A percentile compares a stretch with the other conserved stretches of the same genome.
Evolutionary conservation across 352 stramenopile genomes (phyloP).

Genomic region (Globisporangium irregulare): DNA sequence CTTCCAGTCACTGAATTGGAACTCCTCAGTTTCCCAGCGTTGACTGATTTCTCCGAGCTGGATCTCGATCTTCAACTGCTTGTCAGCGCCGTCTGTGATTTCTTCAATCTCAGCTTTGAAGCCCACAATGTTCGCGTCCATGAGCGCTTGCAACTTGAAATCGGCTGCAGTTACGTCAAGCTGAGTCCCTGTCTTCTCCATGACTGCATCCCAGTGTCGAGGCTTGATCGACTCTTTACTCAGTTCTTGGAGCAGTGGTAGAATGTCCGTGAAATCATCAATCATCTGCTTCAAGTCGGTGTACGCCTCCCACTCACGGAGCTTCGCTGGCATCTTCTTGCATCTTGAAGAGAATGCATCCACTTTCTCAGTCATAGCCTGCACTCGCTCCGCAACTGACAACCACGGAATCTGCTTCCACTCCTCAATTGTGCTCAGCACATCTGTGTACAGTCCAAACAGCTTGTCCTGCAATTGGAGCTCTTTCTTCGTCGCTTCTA

Average conservation of each 20-base stretch:
- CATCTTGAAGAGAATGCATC: constrained; percentile 94
- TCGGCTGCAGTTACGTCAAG: constrained; percentile 93
- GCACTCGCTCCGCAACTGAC: constrained; percentile 91
- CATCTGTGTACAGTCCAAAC: constrained; percentile 97
- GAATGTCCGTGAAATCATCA: constrained; percentile 96
- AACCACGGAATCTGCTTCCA: constrained; percentile 97
- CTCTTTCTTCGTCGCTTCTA: constrained; percentile 98
- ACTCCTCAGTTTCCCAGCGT: constrained; percentile 94
- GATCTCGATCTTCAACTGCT: constrained; percentile 97
- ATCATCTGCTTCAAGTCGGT: constrained; percentile 96
- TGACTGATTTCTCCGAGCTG: constrained; percentile 93
- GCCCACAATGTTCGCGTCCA: constrained; percentile 92
- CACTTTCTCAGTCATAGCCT: constrained; percentile 96
- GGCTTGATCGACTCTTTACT: constrained; percentile 96
- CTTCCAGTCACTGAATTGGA: constrained; percentile 96
- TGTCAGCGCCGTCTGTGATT: constrained; percentile 96
- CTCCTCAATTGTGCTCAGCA: constrained; percentile 95
- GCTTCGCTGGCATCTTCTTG: constrained; percentile 96
- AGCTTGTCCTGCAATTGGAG: constrained; percentile 92
- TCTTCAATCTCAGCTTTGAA: constrained; percentile 96
- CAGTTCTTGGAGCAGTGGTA: constrained; percentile 95
- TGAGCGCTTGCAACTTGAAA: constrained; percentile 95
- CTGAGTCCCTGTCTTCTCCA: constrained; percentile 90
- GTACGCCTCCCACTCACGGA: constrained; percentile 97
- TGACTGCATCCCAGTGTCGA: constrained; percentile 97